Conservation (phyloP, 2,329 filamentous ascomycete species). For the Drechslera avenae region DNA sequence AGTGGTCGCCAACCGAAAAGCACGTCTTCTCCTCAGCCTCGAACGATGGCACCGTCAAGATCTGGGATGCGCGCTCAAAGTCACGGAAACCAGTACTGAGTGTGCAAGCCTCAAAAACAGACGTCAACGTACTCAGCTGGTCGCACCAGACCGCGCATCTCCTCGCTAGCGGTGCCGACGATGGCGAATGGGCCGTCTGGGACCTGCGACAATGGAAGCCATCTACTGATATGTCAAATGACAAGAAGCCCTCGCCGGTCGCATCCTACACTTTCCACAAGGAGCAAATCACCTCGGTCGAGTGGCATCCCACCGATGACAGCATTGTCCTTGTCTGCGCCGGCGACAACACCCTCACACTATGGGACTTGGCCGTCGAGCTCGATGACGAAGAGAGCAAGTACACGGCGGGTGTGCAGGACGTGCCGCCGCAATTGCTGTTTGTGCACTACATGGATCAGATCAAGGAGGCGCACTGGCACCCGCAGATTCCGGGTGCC, state of each 20-base stretch:
- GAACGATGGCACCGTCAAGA: conserved; percentile 89
- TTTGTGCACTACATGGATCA: conserved; percentile 97
- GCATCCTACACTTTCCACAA: conserved; percentile 95
- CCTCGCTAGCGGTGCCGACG: conserved; percentile 88
- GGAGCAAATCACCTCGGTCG: conserved; percentile 92
- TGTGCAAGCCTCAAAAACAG: conserved; percentile 79
- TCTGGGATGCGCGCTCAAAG: conserved; percentile 95
- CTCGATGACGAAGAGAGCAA: conserved; percentile 95
- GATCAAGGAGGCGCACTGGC: conserved; percentile 97
- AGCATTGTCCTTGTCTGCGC: conserved; percentile 91
- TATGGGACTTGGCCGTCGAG: conserved; percentile 97
- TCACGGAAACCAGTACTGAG: conserved; percentile 85
- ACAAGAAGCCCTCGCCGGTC: conserved; percentile 72
- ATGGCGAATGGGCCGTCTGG: conserved; percentile 95
- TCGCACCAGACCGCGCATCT: conserved; percentile 86
- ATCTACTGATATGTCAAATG: conserved; percentile 51
- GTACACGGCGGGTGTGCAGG: conserved; percentile 82
- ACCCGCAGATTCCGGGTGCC: conserved; percentile 89
- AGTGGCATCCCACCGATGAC: conserved; percentile 98
- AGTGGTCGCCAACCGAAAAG: conserved; percentile 93
- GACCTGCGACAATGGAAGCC: conserved; percentile 95
- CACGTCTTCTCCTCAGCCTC: conserved; percentile 95
- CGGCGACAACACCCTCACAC: conserved; percentile 89
- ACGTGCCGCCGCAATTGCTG: conserved; percentile 90
- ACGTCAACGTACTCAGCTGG: conserved; percentile 98